phyloP scores from a whole-genome alignment of 1,284 basidiomycete genomes.

The Puccinia horiana region DNA sequence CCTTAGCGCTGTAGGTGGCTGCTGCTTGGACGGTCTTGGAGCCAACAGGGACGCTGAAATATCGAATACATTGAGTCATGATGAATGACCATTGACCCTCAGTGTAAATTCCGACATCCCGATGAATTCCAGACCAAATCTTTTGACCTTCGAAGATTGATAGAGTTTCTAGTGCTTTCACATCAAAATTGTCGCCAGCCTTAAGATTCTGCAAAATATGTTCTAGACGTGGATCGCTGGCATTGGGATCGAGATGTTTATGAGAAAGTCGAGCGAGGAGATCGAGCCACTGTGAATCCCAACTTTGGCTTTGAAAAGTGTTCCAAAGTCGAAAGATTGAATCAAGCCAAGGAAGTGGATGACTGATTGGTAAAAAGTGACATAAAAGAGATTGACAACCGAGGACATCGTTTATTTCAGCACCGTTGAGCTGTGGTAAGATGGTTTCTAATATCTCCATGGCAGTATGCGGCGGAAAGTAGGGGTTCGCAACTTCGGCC shows the following conservation, averaged over 20 bases:
- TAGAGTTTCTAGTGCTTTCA: constrained; percentile 60
- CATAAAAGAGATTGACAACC: constrained; percentile 77
- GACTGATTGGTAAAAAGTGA: constrained; percentile 75
- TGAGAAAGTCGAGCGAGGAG: constrained; percentile 74
- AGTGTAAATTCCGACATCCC: constrained; percentile 84
- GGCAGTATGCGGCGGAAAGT: constrained; percentile 83
- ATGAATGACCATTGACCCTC: constrained; percentile 81
- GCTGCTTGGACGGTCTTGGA: constrained; percentile 66
- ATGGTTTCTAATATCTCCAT: constrained; percentile 73
- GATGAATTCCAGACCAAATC: constrained; percentile 61
- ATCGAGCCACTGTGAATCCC: constrained; percentile 80
- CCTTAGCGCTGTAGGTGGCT: constrained; percentile 59
- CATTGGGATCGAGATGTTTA: constrained; percentile 70
- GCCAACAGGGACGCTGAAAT: constrained; percentile 66
- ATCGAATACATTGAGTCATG: constrained; percentile 80
- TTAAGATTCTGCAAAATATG: constrained; percentile 60
- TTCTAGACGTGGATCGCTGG: constrained; percentile 63
- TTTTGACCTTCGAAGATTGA: constrained; percentile 45
- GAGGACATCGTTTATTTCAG: constrained; percentile 71
- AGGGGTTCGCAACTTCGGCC: constrained; percentile 69
- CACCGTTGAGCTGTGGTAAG: constrained; percentile 74
- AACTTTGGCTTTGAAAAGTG: constrained; percentile 63
- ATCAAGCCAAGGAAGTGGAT: constrained; percentile 71
- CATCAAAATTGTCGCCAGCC: constrained; percentile 22
- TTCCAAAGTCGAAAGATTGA: constrained; percentile 79